phyloP scores from a whole-genome alignment of 2,329 filamentous ascomycete genomes.

The Alternaria sp. region DNA sequence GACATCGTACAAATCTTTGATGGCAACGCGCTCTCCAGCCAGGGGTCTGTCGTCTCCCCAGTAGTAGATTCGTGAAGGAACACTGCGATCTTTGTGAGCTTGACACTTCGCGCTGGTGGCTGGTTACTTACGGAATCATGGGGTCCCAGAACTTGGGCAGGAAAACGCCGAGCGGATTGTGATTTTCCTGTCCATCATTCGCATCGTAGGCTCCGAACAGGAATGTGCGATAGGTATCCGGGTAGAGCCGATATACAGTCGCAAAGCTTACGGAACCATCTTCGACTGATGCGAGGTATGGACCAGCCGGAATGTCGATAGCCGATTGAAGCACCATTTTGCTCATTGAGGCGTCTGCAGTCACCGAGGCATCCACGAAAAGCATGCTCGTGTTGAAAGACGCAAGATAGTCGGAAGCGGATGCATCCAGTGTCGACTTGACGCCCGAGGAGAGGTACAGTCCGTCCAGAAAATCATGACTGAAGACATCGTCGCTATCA shows the following conservation, averaged over 20 bases:
- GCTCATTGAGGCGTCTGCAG: background rate
- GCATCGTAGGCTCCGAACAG: slow-evolving; percentile 39
- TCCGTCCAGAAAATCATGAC: slow-evolving; percentile 44
- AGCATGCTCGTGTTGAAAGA: slow-evolving; percentile 24
- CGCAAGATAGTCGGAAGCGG: slow-evolving; percentile 24
- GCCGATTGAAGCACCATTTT: slow-evolving; percentile 2
- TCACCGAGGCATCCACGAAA: slow-evolving; percentile 19
- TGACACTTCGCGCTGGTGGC: background rate
- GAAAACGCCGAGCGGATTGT: slow-evolving; percentile 31
- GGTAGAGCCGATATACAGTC: slow-evolving; percentile 39
- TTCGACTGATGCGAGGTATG: slow-evolving; percentile 31
- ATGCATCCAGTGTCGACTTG: slow-evolving; percentile 24
- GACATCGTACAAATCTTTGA: slow-evolving; percentile 37
- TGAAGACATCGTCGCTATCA: slow-evolving; percentile 48
- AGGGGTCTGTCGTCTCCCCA: slow-evolving; percentile 40
- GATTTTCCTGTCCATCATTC: slow-evolving; percentile 28
- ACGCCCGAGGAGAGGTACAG: slow-evolving; percentile 38
- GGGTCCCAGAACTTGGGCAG: slow-evolving; percentile 36
- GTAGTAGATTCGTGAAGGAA: slow-evolving; percentile 50
- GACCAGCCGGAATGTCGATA: slow-evolving; percentile 31
- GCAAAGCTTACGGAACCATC: slow-evolving; percentile 23
- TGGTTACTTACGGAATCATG: slow-evolving; percentile 34
- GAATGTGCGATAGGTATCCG: slow-evolving; percentile 39
- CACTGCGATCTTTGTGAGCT: slow-evolving; percentile 10
- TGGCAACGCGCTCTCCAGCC: slow-evolving; percentile 34